Conservation (phyloP, 2,329 filamentous ascomycete species). For the Nannizzia gypsea region DNA sequence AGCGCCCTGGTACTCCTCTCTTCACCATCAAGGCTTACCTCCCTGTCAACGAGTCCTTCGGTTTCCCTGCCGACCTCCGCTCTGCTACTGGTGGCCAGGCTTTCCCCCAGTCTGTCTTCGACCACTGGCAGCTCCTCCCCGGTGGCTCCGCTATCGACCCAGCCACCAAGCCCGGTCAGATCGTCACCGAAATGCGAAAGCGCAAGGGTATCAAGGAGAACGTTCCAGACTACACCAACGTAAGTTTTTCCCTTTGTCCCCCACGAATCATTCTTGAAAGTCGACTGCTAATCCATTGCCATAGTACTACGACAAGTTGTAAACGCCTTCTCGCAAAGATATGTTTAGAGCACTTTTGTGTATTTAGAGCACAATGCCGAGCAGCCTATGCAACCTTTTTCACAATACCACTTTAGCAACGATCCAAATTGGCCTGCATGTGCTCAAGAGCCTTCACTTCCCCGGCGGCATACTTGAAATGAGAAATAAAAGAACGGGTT, state of each 20-base stretch:
- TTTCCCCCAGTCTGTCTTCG: constrained; percentile 98
- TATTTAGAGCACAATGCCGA: constrained; percentile 27
- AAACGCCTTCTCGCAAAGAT: constrained; percentile 37
- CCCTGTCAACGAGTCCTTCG: constrained; percentile 94
- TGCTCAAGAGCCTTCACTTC: constrained; percentile 1
- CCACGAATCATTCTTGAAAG: constrained; percentile 10
- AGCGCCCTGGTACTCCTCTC: constrained; percentile 94
- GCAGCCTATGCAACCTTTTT: constrained; percentile 21
- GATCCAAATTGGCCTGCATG: constrained; percentile 3
- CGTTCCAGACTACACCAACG: constrained; percentile 87
- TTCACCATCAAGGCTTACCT: constrained; percentile 99
- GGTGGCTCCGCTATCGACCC: constrained; percentile 84
- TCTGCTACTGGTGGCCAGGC: constrained; percentile 89
- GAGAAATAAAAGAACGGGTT: constrained; percentile 1
- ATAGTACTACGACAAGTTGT: constrained; percentile 99
- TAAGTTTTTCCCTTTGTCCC: constrained; percentile 44
- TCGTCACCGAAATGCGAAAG: constrained; percentile 88
- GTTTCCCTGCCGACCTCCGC: constrained; percentile 96
- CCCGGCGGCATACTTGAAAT: constrained; percentile 2
- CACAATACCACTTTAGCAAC: constrained; percentile 17
- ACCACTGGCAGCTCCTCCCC: constrained; percentile 94
- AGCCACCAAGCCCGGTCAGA: constrained; percentile 67
- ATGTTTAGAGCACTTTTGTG: constrained; percentile 3
- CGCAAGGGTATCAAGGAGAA: constrained; percentile 98
- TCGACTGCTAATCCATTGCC: constrained; percentile 28